These are phyloP conservation scores for Boletus subparvulus DNA, from an alignment of 768 basidiomycete genomes.

Conservation along the genomic window DNA sequence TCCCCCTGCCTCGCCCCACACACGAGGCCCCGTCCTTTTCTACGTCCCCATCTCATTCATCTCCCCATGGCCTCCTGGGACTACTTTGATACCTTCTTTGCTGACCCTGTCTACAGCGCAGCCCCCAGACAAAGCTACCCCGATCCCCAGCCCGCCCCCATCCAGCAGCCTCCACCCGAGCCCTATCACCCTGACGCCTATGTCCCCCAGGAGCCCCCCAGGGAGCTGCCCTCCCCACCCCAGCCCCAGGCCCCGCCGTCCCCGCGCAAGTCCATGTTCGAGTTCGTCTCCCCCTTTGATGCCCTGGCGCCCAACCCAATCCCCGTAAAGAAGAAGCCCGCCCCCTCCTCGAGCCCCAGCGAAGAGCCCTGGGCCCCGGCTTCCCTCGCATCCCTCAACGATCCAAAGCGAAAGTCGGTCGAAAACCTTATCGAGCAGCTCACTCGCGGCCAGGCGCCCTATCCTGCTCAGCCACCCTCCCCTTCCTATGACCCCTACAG, in stretches of 20 bases:
- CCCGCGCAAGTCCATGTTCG: constrained; percentile 79
- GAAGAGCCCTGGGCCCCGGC: constrained; percentile 60
- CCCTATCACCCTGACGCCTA: constrained; percentile 44
- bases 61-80: constrained; percentile 34
- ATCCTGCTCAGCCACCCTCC: constrained; percentile 38
- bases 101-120: constrained; percentile 37
- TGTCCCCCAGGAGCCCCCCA: constrained; percentile 25
- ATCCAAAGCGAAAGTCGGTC: constrained; percentile 79
- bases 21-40: constrained; percentile 31
- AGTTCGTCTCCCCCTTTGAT: constrained; percentile 83
- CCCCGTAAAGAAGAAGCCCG: constrained; percentile 67
- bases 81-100: constrained; percentile 30
- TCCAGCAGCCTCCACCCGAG: constrained; percentile 29
- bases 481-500: constrained; percentile 35
- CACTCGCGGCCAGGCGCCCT: constrained; percentile 46
- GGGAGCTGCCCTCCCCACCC: constrained; percentile 24
- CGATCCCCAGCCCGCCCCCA: constrained; percentile 50
- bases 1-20: constrained; percentile 28
- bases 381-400: constrained; percentile 29
- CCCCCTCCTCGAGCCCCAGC: constrained; percentile 49
- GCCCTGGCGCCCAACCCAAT: constrained; percentile 55
- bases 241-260: constrained; percentile 55
- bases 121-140: constrained; percentile 51
- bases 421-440: constrained; percentile 79
- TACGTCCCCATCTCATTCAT: constrained; percentile 16